These are phyloP conservation scores for Solanum corneliomulleri DNA, from an alignment of 257 asterid genomes.

Conservation along the genomic window DNA sequence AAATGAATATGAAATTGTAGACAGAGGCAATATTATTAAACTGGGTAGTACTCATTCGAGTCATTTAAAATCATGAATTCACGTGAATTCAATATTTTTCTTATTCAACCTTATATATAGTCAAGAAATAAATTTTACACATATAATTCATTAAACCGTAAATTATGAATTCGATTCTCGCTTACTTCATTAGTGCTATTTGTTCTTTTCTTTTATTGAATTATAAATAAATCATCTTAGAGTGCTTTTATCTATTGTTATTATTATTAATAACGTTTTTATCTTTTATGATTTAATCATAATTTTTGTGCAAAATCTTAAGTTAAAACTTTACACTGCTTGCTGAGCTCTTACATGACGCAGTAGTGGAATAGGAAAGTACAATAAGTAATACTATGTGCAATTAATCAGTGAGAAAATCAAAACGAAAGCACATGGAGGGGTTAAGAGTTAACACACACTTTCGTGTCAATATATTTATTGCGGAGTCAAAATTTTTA, in stretches of 20 bases:
- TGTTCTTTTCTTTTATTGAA: background rate
- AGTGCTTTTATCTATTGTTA: background rate
- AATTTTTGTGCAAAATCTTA: background rate
- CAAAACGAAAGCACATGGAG: background rate
- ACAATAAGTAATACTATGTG: background rate
- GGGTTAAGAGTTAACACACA: background rate
- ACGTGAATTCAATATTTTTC: no score
- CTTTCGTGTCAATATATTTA: background rate
- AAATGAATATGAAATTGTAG: no score
- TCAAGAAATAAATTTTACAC: no score
- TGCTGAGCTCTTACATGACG: background rate
- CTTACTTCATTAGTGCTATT: background rate
- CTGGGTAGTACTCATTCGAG: background rate
- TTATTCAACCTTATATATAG: no score
- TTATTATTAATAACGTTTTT: no score
- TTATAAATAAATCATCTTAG: background rate
- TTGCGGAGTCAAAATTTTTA: background rate
- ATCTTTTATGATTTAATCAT: background rate
- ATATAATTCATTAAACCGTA: background rate
- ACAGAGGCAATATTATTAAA: no score
- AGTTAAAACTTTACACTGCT: background rate
- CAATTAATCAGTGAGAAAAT: background rate
- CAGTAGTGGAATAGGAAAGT: background rate
- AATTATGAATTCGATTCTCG: background rate
- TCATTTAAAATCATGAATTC: background rate